A percentile compares a stretch with the other conserved stretches of the same genome.
Conservation (phyloP, 805 yeast species). For the Brettanomyces bruxellensis region DNA sequence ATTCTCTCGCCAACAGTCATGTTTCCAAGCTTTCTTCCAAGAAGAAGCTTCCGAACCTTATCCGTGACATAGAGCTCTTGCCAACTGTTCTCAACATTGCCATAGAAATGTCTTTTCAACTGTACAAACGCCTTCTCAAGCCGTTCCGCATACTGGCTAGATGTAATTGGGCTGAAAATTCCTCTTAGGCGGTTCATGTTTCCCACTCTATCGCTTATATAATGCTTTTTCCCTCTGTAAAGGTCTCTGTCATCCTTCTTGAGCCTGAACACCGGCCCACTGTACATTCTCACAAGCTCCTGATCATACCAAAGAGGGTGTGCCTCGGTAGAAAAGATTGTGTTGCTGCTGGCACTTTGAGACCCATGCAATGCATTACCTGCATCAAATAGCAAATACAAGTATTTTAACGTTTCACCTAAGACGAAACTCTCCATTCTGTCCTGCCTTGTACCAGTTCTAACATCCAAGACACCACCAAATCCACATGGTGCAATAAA, state of each 20-base stretch:
- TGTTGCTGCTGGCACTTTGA: conserved; percentile 23
- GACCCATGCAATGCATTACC: conserved; percentile 39
- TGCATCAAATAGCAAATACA: conserved; percentile 71
- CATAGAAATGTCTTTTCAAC: not conserved
- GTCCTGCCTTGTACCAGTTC: conserved; percentile 55
- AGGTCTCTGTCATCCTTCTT: not conserved
- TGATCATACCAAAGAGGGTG: conserved; percentile 76
- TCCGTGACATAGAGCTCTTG: conserved; percentile 1
- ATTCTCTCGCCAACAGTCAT: conserved; percentile 2
- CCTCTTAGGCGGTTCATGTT: not conserved
- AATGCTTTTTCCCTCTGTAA: not conserved
- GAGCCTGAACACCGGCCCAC: not conserved
- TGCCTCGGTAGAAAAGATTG: conserved; percentile 77
- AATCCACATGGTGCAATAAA: conserved; percentile 70
- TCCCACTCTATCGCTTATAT: not conserved
- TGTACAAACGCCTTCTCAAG: not conserved
- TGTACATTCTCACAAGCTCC: conserved; percentile 9
- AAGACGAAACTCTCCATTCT: conserved; percentile 89
- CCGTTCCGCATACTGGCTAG: too few relatives aligned
- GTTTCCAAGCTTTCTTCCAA: not conserved
- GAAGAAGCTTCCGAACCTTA: not conserved
- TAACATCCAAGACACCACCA: conserved; percentile 63
- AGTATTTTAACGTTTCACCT: conserved; percentile 79
- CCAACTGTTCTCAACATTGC: not conserved
- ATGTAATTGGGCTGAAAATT: too few relatives aligned